These are phyloP conservation scores for Xylaria sp. DNA, from an alignment of 2,329 filamentous ascomycete genomes.

Conservation along the genomic window DNA sequence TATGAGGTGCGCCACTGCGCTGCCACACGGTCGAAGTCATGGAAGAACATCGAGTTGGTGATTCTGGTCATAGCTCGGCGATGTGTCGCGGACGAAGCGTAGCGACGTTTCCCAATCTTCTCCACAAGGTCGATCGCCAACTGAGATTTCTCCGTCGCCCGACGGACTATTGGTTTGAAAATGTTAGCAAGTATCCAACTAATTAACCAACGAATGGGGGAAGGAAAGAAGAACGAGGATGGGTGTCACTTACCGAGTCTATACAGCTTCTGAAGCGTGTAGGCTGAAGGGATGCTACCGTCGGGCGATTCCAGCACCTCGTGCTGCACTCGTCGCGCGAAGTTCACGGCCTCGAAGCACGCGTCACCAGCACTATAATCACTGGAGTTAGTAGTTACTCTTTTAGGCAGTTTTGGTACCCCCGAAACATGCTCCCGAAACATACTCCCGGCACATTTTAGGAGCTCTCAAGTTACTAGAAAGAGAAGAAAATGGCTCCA, in stretches of 20 bases:
- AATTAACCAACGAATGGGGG: neutral
- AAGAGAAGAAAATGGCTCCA: too few relatives aligned
- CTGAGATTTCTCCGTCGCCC: too few relatives aligned
- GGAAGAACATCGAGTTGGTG: neutral
- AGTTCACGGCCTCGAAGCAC: neutral
- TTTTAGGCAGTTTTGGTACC: too few relatives aligned
- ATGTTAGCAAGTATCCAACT: too few relatives aligned
- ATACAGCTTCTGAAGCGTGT: conserved; percentile 9
- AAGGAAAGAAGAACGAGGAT: neutral
- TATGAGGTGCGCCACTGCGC: neutral
- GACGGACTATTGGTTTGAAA: too few relatives aligned
- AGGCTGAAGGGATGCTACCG: conserved; percentile 15
- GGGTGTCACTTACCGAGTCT: conserved; percentile 15
- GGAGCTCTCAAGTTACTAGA: too few relatives aligned
- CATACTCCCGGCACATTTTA: too few relatives aligned
- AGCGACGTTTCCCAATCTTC: neutral
- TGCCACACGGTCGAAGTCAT: neutral
- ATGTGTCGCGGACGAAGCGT: neutral
- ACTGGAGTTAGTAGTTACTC: too few relatives aligned
- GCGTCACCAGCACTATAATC: neutral
- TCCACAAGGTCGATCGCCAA: too few relatives aligned
- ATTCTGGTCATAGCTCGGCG: neutral
- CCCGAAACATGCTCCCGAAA: too few relatives aligned
- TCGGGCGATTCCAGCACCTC: conserved; percentile 12
- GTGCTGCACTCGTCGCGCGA: neutral